A percentile compares a stretch with the other conserved stretches of the same genome.
Conservation (phyloP, 2,329 filamentous ascomycete species). For the Botrytis pseudocinerea region DNA sequence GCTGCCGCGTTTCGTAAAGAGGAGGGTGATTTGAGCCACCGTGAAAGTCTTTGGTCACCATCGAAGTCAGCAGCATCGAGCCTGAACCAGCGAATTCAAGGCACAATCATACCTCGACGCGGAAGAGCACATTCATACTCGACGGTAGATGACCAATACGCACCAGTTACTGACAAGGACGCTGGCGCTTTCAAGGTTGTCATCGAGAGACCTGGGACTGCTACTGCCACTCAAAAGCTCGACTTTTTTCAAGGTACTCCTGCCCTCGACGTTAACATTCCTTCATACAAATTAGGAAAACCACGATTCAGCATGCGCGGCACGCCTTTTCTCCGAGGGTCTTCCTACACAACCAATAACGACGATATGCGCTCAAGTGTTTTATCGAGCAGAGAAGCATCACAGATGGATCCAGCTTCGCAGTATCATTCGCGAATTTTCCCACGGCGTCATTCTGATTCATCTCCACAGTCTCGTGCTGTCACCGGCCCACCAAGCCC, state of each 20-base stretch:
- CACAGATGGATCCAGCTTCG: constrained; percentile 32
- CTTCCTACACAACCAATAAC: constrained; percentile 69
- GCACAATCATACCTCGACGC: constrained; percentile 42
- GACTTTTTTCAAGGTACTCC: constrained; percentile 48
- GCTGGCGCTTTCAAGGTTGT: constrained; percentile 75
- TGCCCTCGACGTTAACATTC: constrained; percentile 73
- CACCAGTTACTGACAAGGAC: constrained; percentile 53
- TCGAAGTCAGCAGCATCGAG: constrained; percentile 38
- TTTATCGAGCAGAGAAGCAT: constrained; percentile 48
- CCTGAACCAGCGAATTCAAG: constrained; percentile 43
- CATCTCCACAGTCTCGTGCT: constrained; percentile 35
- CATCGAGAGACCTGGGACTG: constrained; percentile 69
- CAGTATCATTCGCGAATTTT: constrained; percentile 32
- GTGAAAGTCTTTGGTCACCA: constrained; percentile 40
- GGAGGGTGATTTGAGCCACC: constrained; percentile 31
- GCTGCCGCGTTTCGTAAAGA: constrained; percentile 42
- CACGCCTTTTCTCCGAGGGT: constrained; percentile 75
- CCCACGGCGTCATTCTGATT: constrained; percentile 40
- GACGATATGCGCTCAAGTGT: constrained; percentile 70
- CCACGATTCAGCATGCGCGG: constrained; percentile 77
- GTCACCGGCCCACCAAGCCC: constrained; percentile 25
- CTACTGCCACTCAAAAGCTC: constrained; percentile 57
- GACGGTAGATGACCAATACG: constrained; percentile 66
- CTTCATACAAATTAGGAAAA: constrained; percentile 79
- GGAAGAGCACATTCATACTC: constrained; percentile 75